A percentile compares a stretch with the other conserved stretches of the same genome.
phyloP scores from a whole-genome alignment of 345 rosid genomes.

The Eucalyptus regnans region DNA sequence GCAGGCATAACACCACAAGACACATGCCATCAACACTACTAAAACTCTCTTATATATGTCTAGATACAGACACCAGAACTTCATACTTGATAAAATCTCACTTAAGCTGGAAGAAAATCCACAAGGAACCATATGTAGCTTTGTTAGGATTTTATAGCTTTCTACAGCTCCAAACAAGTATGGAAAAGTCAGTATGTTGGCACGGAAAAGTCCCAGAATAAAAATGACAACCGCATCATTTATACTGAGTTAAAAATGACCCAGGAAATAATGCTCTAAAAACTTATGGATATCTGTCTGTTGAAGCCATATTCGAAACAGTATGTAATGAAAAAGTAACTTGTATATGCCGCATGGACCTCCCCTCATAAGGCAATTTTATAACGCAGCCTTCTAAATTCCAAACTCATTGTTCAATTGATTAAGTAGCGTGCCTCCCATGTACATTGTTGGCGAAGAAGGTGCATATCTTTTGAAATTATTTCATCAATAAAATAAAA shows the following conservation, averaged over 20 bases:
- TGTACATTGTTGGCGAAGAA: neutral
- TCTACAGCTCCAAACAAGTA: neutral
- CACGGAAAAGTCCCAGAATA: neutral
- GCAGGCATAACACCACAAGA: neutral
- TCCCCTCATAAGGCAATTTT: neutral
- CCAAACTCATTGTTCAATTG: neutral
- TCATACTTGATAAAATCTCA: neutral
- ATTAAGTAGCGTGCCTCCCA: neutral
- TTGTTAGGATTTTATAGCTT: neutral
- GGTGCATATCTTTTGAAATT: neutral
- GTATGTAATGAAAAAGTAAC: neutral
- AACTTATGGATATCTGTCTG: neutral
- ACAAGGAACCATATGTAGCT: neutral
- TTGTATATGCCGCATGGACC: neutral
- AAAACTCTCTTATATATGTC: neutral
- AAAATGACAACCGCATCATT: neutral
- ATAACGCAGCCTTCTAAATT: neutral
- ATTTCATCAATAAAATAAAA: neutral
- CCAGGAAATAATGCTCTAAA: neutral
- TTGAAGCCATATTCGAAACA: neutral
- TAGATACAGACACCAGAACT: neutral
- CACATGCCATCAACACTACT: neutral
- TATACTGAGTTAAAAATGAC: neutral
- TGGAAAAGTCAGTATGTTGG: neutral
- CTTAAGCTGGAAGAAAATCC: neutral